Percentiles rank a stretch among this genome's conserved stretches.
Evolutionary conservation across 208 protist genomes (phyloP).

Genomic region (Trypanosoma congolense): DNA sequence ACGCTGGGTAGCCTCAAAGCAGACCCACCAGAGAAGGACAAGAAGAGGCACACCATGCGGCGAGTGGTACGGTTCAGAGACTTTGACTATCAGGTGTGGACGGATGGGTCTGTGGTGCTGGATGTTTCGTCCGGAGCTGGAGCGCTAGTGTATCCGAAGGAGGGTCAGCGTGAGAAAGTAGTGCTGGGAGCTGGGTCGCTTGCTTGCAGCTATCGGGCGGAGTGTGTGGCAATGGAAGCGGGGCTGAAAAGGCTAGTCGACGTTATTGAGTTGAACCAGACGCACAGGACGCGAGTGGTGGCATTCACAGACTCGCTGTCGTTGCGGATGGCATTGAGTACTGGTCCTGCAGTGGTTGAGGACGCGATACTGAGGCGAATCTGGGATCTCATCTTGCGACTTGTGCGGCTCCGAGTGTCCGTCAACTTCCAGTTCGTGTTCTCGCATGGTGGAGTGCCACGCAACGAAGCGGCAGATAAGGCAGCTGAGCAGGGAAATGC

Average conservation of each 20-base stretch:
- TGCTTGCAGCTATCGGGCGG: conserved; percentile 20
- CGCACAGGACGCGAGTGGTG: neutral
- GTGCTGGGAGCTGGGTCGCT: neutral
- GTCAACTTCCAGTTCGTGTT: conserved; percentile 3
- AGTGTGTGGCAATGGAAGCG: conserved; percentile 15
- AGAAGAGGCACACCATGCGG: neutral
- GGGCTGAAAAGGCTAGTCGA: conserved; percentile 4
- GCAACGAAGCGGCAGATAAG: neutral
- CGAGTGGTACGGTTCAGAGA: neutral
- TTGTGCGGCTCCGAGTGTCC: neutral
- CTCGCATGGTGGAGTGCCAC: conserved; percentile 1
- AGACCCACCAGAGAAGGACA: neutral
- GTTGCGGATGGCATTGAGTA: neutral
- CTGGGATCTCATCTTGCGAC: neutral
- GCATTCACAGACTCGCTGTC: neutral
- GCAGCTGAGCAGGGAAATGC: conserved; percentile 6
- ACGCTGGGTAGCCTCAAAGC: neutral
- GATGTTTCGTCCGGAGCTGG: conserved; percentile 13
- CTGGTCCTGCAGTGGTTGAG: neutral
- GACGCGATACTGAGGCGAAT: neutral
- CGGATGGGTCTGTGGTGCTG: conserved; percentile 13
- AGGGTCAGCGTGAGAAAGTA: neutral
- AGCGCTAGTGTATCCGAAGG: conserved; percentile 11
- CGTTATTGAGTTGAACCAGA: neutral
- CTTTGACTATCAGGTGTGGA: conserved; percentile 17